Base-by-base conservation (phyloP, 768 basidiomycete genomes). In the Russula sp. region DNA sequence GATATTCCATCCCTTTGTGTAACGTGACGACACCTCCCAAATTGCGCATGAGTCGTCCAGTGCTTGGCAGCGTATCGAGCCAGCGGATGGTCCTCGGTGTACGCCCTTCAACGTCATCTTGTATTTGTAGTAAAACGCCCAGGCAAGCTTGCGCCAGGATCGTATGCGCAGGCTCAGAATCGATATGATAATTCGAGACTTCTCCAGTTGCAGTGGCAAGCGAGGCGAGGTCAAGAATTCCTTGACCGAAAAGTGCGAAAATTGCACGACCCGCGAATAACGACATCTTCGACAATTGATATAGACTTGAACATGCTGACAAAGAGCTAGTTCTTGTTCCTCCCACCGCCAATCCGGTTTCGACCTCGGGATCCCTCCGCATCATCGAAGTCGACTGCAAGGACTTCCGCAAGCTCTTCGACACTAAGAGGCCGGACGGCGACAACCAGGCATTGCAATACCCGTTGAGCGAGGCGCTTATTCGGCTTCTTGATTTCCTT, bases 341-440 rank as follows among this genome's bases (percentile, higher is more conserved):
- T 42, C 38, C 55, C 24, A 40, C 4, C 40, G 56, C 56, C 40
- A 44, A 28, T 10, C 16, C 1, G 24, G 0, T 0, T 57, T 44
- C 18, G 44, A 14, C 26, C n/a, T 44, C 5, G 56, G 56, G 18
- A 57, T 44, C 18, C 18, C 56, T 30, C n/a, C 40, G 4, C 56
- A 30, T 14, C 40, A 26, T 30, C 40, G 3, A 57, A 57, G 18
- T 57, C 56, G 18, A 57, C 40, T 3, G 56, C 56, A 4, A 57
- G 28, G 11, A 44, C 40, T 1, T 57, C 56, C 4, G 56, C 40
- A 10, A 57, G 56, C 18, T 57, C 56, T 1, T 20, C 56, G 0
- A 57, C 56, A 18, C 56, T 18, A 57, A 57, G 56, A 4, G 56
- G 56, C 10, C 56, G 56, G 28, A 10, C 14, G 7, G 56, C 40